Percentiles rank a stretch among this genome's conserved stretches.
Evolutionary conservation across 345 rosid species (phyloP).

Genomic region (Linum tenue): DNA sequence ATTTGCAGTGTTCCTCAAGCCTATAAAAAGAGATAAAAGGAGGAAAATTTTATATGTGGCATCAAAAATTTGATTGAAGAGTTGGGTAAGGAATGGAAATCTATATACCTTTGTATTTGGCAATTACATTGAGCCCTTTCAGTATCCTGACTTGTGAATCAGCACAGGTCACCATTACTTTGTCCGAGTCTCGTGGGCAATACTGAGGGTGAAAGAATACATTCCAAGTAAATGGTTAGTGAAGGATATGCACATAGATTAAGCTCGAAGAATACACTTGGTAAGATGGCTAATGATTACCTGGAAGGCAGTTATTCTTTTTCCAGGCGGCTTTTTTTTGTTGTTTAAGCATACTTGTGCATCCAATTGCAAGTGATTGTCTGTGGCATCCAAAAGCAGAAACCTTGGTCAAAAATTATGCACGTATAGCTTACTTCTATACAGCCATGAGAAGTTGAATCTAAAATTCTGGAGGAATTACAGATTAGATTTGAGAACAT

Average conservation of each 20-base stretch:
- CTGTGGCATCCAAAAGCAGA: conserved; percentile 32
- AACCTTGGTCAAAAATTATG: neutral
- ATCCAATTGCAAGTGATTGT: conserved; percentile 63
- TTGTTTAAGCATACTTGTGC: conserved; percentile 46
- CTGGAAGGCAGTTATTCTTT: conserved; percentile 73
- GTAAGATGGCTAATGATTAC: conserved; percentile 24
- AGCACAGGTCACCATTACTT: conserved; percentile 75
- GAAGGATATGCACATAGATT: neutral
- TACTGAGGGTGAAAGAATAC: conserved; percentile 32
- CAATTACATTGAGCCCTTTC: conserved; percentile 54
- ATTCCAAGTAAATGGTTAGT: conserved; percentile 3
- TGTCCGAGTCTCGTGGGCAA: conserved; percentile 55
- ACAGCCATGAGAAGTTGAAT: neutral
- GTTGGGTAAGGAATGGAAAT: conserved; percentile 1
- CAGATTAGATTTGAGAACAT: neutral
- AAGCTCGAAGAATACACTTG: conserved; percentile 5
- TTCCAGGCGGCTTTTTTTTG: conserved; percentile 66
- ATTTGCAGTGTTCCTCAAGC: conserved; percentile 44
- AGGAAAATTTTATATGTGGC: conserved; percentile 5
- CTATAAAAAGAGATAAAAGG: conserved; percentile 21
- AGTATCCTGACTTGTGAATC: conserved; percentile 85
- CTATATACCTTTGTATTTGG: conserved; percentile 59
- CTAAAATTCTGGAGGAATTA: neutral
- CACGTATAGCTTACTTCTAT: neutral
- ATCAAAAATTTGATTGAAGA: neutral